Evolutionary conservation across 140 eudicot genomes (phyloP).

Genomic region (Oenanthe javanica): DNA sequence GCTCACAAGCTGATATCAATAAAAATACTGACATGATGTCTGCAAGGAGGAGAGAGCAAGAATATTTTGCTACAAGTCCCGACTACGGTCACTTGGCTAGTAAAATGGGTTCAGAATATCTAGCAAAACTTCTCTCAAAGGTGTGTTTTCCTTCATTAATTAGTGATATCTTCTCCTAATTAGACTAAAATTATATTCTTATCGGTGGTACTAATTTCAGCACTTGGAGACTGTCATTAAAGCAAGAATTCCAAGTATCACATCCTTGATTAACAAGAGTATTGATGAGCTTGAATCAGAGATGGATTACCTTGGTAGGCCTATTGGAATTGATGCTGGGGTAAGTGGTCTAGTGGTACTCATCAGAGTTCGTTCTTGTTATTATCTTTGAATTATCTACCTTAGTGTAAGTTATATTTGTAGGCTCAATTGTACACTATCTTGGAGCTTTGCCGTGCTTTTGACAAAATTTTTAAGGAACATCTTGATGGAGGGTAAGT

Average conservation of each 20-base stretch:
- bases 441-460: constrained; percentile 96
- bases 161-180: constrained; percentile 4
- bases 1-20: constrained; percentile 91
- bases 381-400: constrained; percentile 7
- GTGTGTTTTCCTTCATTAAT: constrained; percentile 22
- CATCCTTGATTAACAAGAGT: constrained; percentile 71
- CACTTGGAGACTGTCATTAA: constrained; percentile 86
- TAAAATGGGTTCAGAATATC: constrained; percentile 91
- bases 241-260: constrained; percentile 83
- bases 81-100: constrained; percentile 82
- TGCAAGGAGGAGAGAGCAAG: constrained; percentile 77
- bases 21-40: constrained; percentile 83
- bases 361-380: neutral
- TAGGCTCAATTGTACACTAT: constrained; percentile 91
- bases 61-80: constrained; percentile 85
- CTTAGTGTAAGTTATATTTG: constrained; percentile 1
- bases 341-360: constrained; percentile 38
- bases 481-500: constrained; percentile 98
- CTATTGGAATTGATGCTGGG: constrained; percentile 93
- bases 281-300: constrained; percentile 92
- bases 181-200: neutral
- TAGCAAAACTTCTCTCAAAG: constrained; percentile 93
- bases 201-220: constrained; percentile 28
- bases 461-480: constrained; percentile 76
- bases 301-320: constrained; percentile 89